Percentiles rank a stretch among this genome's conserved stretches.
phyloP scores from a whole-genome alignment of 805 yeast genomes.

The Saturnispora zaruensis region DNA sequence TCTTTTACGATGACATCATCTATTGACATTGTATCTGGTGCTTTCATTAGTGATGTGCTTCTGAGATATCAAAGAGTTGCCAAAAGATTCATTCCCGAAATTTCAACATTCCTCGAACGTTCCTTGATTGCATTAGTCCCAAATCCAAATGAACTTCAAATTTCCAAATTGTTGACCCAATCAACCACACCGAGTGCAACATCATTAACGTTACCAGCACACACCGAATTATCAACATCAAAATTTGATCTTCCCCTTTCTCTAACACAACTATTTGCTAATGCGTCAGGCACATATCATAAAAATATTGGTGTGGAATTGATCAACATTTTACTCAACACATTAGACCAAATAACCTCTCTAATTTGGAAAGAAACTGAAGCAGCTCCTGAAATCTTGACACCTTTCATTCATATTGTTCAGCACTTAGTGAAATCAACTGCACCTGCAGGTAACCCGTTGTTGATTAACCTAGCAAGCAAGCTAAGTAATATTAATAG shows the following conservation, averaged over 20 bases:
- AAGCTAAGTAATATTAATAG: conserved; percentile 43
- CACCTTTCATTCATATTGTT: conserved; percentile 39
- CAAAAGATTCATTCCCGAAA: conserved; percentile 78
- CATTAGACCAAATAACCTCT: conserved; percentile 27
- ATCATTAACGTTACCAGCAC: conserved; percentile 15
- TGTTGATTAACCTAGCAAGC: conserved; percentile 29
- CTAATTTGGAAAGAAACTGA: conserved; percentile 53
- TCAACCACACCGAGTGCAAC: conserved; percentile 15
- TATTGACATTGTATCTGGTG: conserved; percentile 42
- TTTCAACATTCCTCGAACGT: conserved; percentile 48
- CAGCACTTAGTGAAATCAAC: conserved; percentile 31
- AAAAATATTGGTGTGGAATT: conserved; percentile 22
- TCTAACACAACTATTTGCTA: conserved; percentile 7
- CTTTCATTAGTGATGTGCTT: conserved; percentile 56
- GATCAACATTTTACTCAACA: conserved; percentile 27
- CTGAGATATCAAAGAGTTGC: conserved; percentile 71
- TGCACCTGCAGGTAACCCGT: conserved; percentile 17
- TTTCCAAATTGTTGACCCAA: conserved; percentile 18
- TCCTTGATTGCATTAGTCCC: conserved; percentile 39
- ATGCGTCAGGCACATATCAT: conserved; percentile 6
- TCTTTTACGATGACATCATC: conserved; percentile 26
- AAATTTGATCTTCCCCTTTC: background rate
- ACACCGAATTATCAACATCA: conserved; percentile 12
- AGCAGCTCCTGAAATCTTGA: conserved; percentile 51
- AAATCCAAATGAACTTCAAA: conserved; percentile 21